phyloP scores from a whole-genome alignment of 441 rosid species.

The Populus hybrid region DNA sequence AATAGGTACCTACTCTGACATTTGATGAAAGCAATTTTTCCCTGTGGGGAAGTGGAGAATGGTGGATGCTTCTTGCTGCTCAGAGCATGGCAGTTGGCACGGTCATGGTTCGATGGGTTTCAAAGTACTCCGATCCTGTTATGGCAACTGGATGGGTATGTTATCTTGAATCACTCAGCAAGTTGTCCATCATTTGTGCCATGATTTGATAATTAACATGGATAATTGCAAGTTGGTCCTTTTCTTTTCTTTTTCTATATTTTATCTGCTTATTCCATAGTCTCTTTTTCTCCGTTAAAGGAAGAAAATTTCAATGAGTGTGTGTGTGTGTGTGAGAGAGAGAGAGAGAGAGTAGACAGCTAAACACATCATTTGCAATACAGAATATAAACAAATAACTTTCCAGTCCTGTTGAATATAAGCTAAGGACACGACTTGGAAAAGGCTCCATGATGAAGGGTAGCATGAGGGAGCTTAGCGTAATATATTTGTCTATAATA shows the following conservation, averaged over 20 bases:
- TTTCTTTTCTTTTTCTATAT: neutral
- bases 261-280: neutral
- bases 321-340: too few relatives aligned
- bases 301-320: neutral
- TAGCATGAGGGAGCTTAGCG: neutral
- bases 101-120: conserved; percentile 95
- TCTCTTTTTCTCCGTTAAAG: neutral
- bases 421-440: neutral
- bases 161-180: conserved; percentile 7
- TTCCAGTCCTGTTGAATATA: neutral
- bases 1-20: conserved; percentile 69
- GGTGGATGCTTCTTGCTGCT: conserved; percentile 99
- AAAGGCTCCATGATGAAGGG: neutral
- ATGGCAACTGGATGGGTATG: conserved; percentile 99
- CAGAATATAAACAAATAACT: neutral
- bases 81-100: conserved; percentile 99
- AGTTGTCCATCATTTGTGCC: neutral
- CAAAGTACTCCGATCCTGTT: conserved; percentile 85
- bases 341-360: neutral
- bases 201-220: neutral
- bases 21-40: conserved; percentile 56
- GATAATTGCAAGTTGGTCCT: neutral
- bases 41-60: conserved; percentile 95
- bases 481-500: neutral
- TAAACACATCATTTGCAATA: neutral